Conservation (phyloP, 768 basidiomycete species). For the Cubamyces lactineus region DNA sequence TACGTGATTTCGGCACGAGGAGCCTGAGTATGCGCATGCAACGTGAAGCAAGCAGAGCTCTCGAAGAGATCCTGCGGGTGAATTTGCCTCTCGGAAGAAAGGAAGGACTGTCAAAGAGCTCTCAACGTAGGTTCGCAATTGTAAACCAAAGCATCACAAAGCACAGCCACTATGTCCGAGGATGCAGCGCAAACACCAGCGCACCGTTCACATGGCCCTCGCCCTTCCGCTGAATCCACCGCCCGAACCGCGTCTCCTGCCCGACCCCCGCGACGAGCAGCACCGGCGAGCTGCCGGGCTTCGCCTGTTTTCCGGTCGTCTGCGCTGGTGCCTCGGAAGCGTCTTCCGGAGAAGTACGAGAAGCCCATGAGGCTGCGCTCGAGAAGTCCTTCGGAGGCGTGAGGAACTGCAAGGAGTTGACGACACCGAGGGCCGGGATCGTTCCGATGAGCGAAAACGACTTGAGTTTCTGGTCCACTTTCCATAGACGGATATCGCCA, state of each 20-base stretch:
- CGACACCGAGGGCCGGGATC: constrained; percentile 71
- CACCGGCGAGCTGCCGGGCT: constrained; percentile 30
- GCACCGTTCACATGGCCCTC: constrained; percentile 74
- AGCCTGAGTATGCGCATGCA: background rate
- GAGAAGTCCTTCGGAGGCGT: constrained; percentile 48
- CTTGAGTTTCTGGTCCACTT: constrained; percentile 76
- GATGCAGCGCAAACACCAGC: constrained; percentile 60
- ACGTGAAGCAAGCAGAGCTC: background rate
- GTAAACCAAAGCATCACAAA: constrained; percentile 8
- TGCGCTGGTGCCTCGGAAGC: constrained; percentile 30
- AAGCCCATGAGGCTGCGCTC: constrained; percentile 48
- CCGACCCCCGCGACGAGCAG: constrained; percentile 81
- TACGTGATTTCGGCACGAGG: background rate
- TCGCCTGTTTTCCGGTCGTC: constrained; percentile 28
- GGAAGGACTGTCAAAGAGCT: background rate
- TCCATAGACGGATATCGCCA: constrained; percentile 88
- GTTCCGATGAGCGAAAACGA: constrained; percentile 72
- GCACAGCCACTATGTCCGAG: constrained; percentile 38
- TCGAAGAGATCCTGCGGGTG: background rate
- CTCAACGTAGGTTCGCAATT: background rate
- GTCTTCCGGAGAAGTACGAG: background rate
- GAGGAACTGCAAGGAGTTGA: constrained; percentile 89
- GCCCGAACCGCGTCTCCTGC: constrained; percentile 86
- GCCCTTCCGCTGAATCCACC: constrained; percentile 83
- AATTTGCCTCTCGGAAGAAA: background rate